Evolutionary conservation across 106 monocot genomes (phyloP), one percentile per base, ranked within the genome.

Genomic region (Allium fistulosum): DNA sequence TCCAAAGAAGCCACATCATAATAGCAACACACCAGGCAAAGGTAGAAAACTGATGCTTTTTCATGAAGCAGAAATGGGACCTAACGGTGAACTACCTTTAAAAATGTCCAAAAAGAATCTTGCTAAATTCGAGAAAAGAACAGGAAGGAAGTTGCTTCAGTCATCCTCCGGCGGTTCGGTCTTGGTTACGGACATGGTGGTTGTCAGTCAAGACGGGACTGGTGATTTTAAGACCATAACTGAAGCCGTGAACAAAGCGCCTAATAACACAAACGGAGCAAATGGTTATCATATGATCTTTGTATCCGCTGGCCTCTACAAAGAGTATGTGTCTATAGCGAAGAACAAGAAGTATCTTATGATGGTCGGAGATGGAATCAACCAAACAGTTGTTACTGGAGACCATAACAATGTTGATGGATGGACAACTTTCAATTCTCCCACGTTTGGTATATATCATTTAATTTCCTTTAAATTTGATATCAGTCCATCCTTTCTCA

Each of bases 191-290:
- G 53, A 55, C 11, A 15, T 55, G 11, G 53, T 55, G 53, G 53
- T 55, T 11, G 53, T 55, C 13, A 55, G 53, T 15, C 53, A 55
- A 55, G 53, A 55, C 6, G 53, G 53, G 53, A 12, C 53, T 15
- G 15, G 53, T 15, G 53, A 55, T 15, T 55, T 55, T 55, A 55
- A 55, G 13, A 55, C 53, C 15, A 55, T 5, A 12, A 51, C 52
- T 2, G 79, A 72, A 27, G 88, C 88, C 2, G 73, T 88, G 8
- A 53, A 16, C 5, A 61, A 15, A 15, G 53, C 15, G 1, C 11
- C 53, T 2, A 55, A 55, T 15, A 55, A 55, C 15, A 55, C 53
- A 55, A 55, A 55, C 53, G 37, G 37, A 37, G 37, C 37, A 37
- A 37, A 37, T 37, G 37, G 37, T 2, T 37, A 37, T 37, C 15